Evolutionary conservation across 169 alveolate genomes (phyloP).

Genomic region (Cryptosporidium bovis): DNA sequence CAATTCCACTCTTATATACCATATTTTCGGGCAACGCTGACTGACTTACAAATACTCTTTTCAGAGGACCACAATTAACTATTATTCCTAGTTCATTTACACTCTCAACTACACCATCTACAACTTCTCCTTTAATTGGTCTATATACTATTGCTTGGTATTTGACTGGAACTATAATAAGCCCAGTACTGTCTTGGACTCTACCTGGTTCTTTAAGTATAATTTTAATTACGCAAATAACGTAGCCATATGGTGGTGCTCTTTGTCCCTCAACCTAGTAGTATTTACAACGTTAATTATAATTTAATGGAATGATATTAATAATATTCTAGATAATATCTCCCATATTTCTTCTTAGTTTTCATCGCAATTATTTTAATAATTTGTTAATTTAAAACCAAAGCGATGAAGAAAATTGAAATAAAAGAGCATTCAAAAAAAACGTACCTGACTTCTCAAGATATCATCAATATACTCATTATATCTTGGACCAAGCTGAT

Average conservation of each 20-base stretch:
- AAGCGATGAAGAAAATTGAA: no score
- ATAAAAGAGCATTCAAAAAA: neutral
- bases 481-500: constrained; percentile 91
- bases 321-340: neutral
- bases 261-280: constrained; percentile 88
- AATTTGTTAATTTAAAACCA: no score
- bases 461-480: constrained; percentile 88
- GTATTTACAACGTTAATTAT: neutral
- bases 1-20: constrained; percentile 80
- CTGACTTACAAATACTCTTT: constrained; percentile 88
- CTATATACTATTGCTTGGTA: constrained; percentile 91
- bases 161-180: constrained; percentile 90
- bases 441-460: constrained; percentile 82
- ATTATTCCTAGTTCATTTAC: constrained; percentile 90
- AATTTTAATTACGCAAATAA: constrained; percentile 90
- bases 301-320: neutral
- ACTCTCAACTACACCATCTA: constrained; percentile 91
- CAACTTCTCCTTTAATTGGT: constrained; percentile 91
- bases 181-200: constrained; percentile 93
- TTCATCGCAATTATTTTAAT: no score
- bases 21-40: constrained; percentile 88
- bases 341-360: neutral
- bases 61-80: constrained; percentile 92
- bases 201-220: constrained; percentile 89
- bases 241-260: constrained; percentile 85